Base-by-base conservation (phyloP, 768 basidiomycete species). In the Pisolithus microcarpus region DNA sequence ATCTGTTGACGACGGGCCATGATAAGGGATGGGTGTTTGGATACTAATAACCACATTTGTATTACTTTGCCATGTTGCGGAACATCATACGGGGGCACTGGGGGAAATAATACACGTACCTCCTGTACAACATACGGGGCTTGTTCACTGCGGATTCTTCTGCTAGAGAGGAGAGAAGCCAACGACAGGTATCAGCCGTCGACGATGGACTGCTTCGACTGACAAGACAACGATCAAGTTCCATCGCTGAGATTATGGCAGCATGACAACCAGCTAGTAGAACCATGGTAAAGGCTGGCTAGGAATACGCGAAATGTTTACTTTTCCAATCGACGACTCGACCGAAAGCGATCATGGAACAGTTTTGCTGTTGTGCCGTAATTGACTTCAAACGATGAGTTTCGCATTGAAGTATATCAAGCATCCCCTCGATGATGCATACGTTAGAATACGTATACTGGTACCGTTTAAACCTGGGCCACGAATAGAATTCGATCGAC, bases 1-100 rank as follows among this genome's bases (percentile, higher is more conserved):
- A 8, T 65, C 19, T 65, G 40, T 45, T 26, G 38, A 31, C 2
- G 43, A 28, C 23, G 26, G 26, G 26, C 26, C 26, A 26, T 26
- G 26, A 26, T 26, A 24, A 19, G 39, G 21, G 39, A 40, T 21
- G 18, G 1, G 5, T 34, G 34, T 34, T 34, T 34, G 34, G 34
- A 1, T 21, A 40, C n/a, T 3, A 18, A 19, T 40, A 40, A 18
- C 15, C 43, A 28, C 42, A 26, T 23, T 34, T 34, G 13, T 15
- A 34, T 15, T 34, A 5, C 13, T 34, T 5, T 11, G 11, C 13
- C 13, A 15, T 11, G 3, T 7, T 26, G 13, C 30, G 30, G 39
- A n/a, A 34, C 34, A 15, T 11, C 13, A 34, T 5, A 34, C 26
- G 5, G 39, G 39, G 19, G 18, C n/a, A 18, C 21, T 19, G 34